Evolutionary conservation across 345 rosid genomes (phyloP).

Genomic region (Citrus medica): DNA sequence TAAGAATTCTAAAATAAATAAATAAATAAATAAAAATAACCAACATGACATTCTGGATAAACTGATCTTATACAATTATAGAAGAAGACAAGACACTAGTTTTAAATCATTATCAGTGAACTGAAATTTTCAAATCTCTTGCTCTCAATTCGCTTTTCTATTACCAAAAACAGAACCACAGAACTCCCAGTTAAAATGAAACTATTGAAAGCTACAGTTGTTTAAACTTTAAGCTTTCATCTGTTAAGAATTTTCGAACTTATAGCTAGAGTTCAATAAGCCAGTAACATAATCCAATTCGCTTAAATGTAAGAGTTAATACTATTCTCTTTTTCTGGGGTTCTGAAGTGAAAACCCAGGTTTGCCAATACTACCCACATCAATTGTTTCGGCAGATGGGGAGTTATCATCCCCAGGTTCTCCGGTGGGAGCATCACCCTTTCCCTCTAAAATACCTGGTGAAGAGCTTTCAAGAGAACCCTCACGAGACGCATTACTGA

Average conservation of each 20-base stretch:
- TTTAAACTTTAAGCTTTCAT: neutral
- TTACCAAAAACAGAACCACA: neutral
- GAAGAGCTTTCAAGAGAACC: conserved; percentile 20
- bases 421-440: conserved; percentile 19
- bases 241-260: neutral
- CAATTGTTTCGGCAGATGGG: conserved; percentile 16
- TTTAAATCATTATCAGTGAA: neutral
- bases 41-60: neutral
- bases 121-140: neutral
- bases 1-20: neutral
- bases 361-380: conserved; percentile 8
- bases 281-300: neutral
- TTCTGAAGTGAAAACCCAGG: conserved; percentile 67
- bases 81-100: neutral
- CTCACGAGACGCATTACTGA: conserved; percentile 34
- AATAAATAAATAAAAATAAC: neutral
- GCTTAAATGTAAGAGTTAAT: neutral
- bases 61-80: neutral
- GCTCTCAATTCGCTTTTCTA: neutral
- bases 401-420: conserved; percentile 28
- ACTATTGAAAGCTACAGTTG: neutral
- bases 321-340: conserved; percentile 31
- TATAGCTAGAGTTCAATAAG: neutral
- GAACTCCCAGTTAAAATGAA: neutral
- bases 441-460: conserved; percentile 13